Percentiles rank a stretch among this genome's conserved stretches.
These are phyloP conservation scores for Teunomyces aglyptinius DNA, from an alignment of 805 yeast species.

Conservation along the genomic window DNA sequence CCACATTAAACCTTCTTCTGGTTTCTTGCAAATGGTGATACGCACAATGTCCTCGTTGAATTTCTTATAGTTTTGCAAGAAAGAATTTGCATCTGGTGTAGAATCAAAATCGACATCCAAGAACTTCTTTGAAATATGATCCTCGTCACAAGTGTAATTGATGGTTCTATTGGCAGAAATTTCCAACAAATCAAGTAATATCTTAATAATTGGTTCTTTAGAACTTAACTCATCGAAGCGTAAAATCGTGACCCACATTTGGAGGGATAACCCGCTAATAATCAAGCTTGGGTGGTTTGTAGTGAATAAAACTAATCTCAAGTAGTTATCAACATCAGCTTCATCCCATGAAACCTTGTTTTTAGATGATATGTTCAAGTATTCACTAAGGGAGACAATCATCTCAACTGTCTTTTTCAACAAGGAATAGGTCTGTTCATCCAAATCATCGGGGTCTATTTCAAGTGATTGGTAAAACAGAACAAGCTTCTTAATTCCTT, in stretches of 20 bases:
- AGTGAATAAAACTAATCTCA: conserved; percentile 73
- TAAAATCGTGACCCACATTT: conserved; percentile 90
- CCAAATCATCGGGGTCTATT: conserved; percentile 66
- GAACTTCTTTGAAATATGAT: conserved; percentile 60
- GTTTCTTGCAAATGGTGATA: conserved; percentile 79
- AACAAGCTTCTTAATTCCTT: conserved; percentile 69
- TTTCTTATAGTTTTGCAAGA: conserved; percentile 75
- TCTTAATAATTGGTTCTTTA: conserved; percentile 49
- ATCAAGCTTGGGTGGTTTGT: conserved; percentile 82
- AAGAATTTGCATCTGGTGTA: conserved; percentile 71
- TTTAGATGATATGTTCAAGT: conserved; percentile 51
- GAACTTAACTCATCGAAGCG: conserved; percentile 74
- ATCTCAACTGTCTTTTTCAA: conserved; percentile 90
- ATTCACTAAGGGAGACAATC: conserved; percentile 83
- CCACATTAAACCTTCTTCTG: conserved; percentile 81
- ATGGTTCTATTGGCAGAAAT: conserved; percentile 75
- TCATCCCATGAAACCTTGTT: conserved; percentile 48
- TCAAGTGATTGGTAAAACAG: conserved; percentile 62
- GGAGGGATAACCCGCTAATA: conserved; percentile 86
- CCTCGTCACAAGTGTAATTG: conserved; percentile 68
- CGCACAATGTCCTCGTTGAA: conserved; percentile 89
- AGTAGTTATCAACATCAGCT: conserved; percentile 65
- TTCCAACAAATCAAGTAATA: conserved; percentile 69
- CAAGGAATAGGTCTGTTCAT: conserved; percentile 76
- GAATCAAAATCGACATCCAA: conserved; percentile 89